Percentiles rank a stretch among this genome's conserved stretches.
phyloP scores from a whole-genome alignment of 148 eudicot genomes.

The Camellia japonica region DNA sequence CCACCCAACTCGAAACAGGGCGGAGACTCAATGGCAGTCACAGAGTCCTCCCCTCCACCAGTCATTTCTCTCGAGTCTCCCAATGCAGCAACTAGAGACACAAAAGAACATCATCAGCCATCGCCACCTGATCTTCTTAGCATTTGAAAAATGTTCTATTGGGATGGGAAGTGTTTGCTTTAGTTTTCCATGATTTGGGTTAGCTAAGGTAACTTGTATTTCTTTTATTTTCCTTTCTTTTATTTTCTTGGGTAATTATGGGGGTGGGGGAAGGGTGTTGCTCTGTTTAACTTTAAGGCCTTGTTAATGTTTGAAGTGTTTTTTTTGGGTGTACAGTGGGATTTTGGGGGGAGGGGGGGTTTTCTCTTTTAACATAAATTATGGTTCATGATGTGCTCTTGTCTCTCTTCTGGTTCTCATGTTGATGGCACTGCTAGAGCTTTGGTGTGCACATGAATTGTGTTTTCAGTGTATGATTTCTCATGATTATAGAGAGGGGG shows the following conservation, averaged over 20 bases:
- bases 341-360: conserved; percentile 8
- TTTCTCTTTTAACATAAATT: neutral
- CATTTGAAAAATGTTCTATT: conserved; percentile 28
- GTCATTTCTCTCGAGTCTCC: conserved; percentile 33
- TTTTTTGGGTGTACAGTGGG: conserved; percentile 13
- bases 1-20: conserved; percentile 52
- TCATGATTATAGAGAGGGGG: no score
- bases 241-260: neutral
- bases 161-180: neutral
- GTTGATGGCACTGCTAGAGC: neutral
- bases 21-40: conserved; percentile 31
- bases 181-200: neutral
- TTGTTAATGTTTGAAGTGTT: neutral
- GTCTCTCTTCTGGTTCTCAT: neutral
- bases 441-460: no score
- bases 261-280: neutral
- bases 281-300: neutral
- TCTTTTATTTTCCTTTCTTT: neutral
- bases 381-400: neutral
- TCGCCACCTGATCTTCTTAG: conserved; percentile 83
- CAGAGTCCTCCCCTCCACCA: conserved; percentile 45
- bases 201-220: conserved; percentile 3
- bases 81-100: conserved; percentile 14
- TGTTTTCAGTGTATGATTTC: no score
- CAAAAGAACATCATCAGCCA: conserved; percentile 34